A percentile compares a stretch with the other conserved stretches of the same genome.
phyloP scores from a whole-genome alignment of 441 rosid species.

The Gossypium armourianum region DNA sequence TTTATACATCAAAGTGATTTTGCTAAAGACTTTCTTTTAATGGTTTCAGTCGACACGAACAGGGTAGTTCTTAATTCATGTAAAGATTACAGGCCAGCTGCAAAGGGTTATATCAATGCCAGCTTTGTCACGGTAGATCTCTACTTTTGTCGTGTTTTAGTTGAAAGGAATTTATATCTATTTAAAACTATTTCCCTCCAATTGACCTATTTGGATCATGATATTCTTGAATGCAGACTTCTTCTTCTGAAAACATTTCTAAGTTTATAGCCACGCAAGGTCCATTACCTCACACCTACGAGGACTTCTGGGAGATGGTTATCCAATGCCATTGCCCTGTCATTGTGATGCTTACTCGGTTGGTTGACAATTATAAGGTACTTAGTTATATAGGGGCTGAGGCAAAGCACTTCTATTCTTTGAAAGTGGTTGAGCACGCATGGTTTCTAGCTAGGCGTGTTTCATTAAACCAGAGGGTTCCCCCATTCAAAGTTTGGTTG shows the following conservation, averaged over 20 bases:
- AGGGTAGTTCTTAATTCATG: slow-evolving; percentile 60
- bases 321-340: slow-evolving; percentile 62
- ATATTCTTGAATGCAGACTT: slow-evolving; percentile 36
- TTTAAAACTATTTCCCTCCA: not conserved
- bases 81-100: slow-evolving; percentile 52
- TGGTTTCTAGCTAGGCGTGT: not conserved
- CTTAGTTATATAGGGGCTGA: slow-evolving; percentile 12
- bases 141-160: not conserved
- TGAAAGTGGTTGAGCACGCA: not conserved
- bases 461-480: not conserved
- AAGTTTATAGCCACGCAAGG: slow-evolving; percentile 84
- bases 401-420: not conserved
- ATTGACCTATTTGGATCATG: not conserved
- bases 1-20: not conserved
- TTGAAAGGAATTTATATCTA: not conserved
- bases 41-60: slow-evolving; percentile 50
- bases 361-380: slow-evolving; percentile 63
- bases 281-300: slow-evolving; percentile 61
- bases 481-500: not conserved
- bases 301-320: slow-evolving; percentile 93
- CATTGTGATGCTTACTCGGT: slow-evolving; percentile 75
- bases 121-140: slow-evolving; percentile 48
- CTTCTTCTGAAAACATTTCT: slow-evolving; percentile 46
- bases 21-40: not conserved
- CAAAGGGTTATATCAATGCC: slow-evolving; percentile 71